phyloP scores from a whole-genome alignment of 2,329 filamentous ascomycete genomes.

The Beauveria scarabaeidicola region DNA sequence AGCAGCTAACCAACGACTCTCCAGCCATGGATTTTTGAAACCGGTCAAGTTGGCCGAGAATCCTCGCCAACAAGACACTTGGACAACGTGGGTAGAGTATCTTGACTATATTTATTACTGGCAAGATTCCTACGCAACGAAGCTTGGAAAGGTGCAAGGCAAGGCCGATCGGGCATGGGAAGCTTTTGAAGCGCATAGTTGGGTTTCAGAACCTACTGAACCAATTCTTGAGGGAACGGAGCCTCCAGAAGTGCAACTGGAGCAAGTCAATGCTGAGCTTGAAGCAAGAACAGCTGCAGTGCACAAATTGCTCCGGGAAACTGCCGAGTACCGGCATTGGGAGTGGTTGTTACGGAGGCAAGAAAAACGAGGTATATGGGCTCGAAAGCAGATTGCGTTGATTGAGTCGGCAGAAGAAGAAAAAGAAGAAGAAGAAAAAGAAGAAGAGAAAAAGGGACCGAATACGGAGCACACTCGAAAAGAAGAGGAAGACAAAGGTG shows the following conservation, averaged over 20 bases:
- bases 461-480: not conserved
- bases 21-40: not conserved
- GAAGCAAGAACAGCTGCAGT: not conserved
- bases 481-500: not conserved
- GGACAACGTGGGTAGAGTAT: not conserved
- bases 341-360: not conserved
- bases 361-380: not conserved
- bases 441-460: not conserved
- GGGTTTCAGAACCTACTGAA: not conserved
- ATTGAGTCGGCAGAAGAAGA: not conserved
- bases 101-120: not conserved
- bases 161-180: not conserved
- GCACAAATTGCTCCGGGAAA: not conserved
- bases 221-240: not conserved
- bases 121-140: not conserved
- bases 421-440: not conserved
- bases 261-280: not conserved
- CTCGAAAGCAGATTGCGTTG: not conserved
- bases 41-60: not conserved
- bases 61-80: not conserved
- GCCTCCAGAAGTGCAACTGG: not conserved
- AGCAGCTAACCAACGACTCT: not conserved
- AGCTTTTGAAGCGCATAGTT: not conserved
- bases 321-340: not conserved
- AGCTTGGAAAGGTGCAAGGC: no score